Base-by-base conservation (phyloP, 805 yeast genomes). In the Wickerhamiella kazuoi region DNA sequence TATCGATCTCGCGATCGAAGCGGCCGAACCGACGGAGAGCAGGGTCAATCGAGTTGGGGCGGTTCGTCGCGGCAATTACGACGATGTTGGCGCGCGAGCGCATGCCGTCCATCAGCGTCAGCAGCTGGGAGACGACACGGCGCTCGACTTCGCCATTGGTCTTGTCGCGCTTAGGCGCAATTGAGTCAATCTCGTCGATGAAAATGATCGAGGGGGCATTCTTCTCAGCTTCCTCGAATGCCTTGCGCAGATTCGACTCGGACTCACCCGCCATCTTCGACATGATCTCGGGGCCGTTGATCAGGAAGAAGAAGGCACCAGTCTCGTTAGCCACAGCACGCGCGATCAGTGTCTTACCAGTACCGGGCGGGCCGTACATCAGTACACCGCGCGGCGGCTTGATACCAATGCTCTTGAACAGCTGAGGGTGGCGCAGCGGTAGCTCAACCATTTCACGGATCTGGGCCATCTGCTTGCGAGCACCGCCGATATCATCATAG, bases 261-360 rank as follows among this genome's bases (percentile, higher is more conserved):
- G 94, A 81, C 65, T 90, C 98, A 68, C 98, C 98, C 38, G 98
- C 98, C 98, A 90, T 90, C 66, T 90, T 90, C 41, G 97, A 86
- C 98, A 90, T 90, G 56, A 90, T 93, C 64, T 90, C 98, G 8
- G 98, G 98, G 62, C 98, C 98, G 59, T 90, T 90, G 62, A 90
- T 90, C 53, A 90, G 72, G 61, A 90, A 90, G 73, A 90, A 90
- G 61, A 90, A 90, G 1, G 98, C 98, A 56, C 98, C 98, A 19
- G 98, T 90, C 64, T 90, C 98, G 54, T 90, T 90, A 36, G 98
- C 98, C 39, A 90, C 98, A n/a, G 98, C 98, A 60, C 98, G 77
- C 2, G 98, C 98, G 94, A 90, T 84, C 50, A 90, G 69, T 24
- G 98, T 90, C 65, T 90, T 90, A 80, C 98, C 98, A 14, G 98